phyloP scores from a whole-genome alignment of 495 filamentous ascomycete genomes.

The Aspergillus steynii region DNA sequence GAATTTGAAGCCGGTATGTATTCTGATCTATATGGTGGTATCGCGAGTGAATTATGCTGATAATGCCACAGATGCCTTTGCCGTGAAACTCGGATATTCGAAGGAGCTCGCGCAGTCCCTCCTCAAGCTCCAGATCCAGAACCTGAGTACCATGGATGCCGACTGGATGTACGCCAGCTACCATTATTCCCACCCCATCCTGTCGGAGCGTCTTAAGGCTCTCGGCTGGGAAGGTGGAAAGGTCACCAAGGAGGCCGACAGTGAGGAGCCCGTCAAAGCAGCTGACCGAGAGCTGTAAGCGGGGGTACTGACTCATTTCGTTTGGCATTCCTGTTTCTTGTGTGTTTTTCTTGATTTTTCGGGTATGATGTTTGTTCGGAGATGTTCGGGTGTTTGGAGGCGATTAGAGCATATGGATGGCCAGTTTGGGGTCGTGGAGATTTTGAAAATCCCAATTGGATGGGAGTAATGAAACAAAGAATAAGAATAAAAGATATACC shows the following conservation, averaged over 20 bases:
- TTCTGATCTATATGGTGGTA: neutral
- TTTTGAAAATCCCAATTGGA: constrained; percentile 1
- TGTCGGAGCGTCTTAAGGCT: constrained; percentile 88
- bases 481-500: constrained; percentile 1
- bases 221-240: constrained; percentile 76
- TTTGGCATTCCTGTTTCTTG: constrained; percentile 12
- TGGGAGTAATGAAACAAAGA: constrained; percentile 2
- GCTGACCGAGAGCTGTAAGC: constrained; percentile 58
- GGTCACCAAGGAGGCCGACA: constrained; percentile 54
- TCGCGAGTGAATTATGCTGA: constrained; percentile 8
- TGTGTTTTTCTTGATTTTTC: constrained; percentile 6
- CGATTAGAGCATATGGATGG: constrained; percentile 2
- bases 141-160: constrained; percentile 96
- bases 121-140: constrained; percentile 97
- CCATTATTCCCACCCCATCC: constrained; percentile 95
- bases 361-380: constrained; percentile 10
- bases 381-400: neutral
- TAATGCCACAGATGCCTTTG: constrained; percentile 66
- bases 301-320: neutral
- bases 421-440: constrained; percentile 2
- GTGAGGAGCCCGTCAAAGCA: constrained; percentile 55
- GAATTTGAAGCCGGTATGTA: constrained; percentile 89
- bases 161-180: constrained; percentile 98
- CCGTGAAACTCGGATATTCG: constrained; percentile 80
- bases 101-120: constrained; percentile 79